These are phyloP conservation scores for Trichocomaceae sp. DNA, from an alignment of 2,329 filamentous ascomycete genomes.

Conservation along the genomic window DNA sequence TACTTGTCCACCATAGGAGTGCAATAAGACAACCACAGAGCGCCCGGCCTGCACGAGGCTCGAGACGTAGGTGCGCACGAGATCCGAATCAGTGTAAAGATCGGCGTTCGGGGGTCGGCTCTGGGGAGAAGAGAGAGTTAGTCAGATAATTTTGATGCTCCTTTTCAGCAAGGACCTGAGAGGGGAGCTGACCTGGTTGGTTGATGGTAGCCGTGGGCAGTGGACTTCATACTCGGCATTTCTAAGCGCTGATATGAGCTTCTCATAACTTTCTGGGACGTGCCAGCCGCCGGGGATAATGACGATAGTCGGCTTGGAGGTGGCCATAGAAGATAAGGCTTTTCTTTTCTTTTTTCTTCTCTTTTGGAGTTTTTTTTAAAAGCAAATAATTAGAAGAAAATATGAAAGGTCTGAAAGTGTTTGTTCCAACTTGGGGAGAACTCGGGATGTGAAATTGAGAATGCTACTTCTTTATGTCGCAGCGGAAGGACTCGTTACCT, in stretches of 20 bases:
- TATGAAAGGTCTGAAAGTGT: too few species aligned
- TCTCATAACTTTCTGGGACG: constrained; percentile 15
- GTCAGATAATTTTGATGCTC: too few species aligned
- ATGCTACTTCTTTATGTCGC: too few species aligned
- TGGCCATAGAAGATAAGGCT: not conserved
- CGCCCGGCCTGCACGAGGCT: constrained; percentile 20
- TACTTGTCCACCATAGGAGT: constrained; percentile 25
- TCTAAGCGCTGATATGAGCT: constrained; percentile 17
- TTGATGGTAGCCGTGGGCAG: constrained; percentile 15
- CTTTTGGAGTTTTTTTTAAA: too few species aligned
- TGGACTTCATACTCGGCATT: constrained; percentile 18
- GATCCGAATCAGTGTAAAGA: constrained; percentile 16
- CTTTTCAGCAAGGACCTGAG: not conserved
- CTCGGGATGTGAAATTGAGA: too few species aligned
- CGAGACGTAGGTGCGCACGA: constrained; percentile 21
- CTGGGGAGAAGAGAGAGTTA: not conserved
- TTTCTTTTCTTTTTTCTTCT: not conserved
- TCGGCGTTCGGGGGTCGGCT: constrained; percentile 19
- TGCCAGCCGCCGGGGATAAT: constrained; percentile 38
- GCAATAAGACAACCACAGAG: constrained; percentile 19
- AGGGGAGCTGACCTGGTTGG: constrained; percentile 15
- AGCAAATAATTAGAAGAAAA: too few species aligned
- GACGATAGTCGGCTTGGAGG: constrained; percentile 21
- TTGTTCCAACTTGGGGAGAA: too few species aligned
- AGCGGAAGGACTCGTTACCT: too few species aligned